Evolutionary conservation across 495 filamentous ascomycete species (phyloP).

Genomic region (Aspergillus affinis): DNA sequence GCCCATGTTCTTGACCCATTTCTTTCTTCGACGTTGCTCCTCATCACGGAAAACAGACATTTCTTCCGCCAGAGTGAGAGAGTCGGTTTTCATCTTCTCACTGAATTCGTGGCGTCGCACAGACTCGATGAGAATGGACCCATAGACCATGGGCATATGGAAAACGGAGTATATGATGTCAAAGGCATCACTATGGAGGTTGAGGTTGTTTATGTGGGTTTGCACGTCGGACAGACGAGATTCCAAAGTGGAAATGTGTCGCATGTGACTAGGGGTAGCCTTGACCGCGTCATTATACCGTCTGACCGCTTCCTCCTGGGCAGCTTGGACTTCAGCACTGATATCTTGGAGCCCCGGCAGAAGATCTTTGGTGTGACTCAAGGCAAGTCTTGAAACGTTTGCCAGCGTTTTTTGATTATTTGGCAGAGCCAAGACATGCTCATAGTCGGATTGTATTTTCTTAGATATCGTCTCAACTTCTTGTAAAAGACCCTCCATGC

Average conservation of each 20-base stretch:
- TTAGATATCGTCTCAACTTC: conserved; percentile 83
- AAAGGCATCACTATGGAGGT: conserved; percentile 69
- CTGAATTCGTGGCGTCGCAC: conserved; percentile 85
- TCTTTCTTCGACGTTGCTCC: conserved; percentile 81
- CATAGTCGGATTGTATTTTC: conserved; percentile 85
- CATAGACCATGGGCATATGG: conserved; percentile 83
- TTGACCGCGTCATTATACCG: conserved; percentile 59
- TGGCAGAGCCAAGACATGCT: conserved; percentile 69
- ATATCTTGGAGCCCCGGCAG: conserved; percentile 77
- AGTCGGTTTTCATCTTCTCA: conserved; percentile 83
- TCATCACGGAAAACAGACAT: conserved; percentile 88
- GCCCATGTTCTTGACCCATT: conserved; percentile 83
- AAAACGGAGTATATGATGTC: conserved; percentile 73
- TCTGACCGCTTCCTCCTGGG: conserved; percentile 65
- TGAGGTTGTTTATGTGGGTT: conserved; percentile 65
- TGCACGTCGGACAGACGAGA: conserved; percentile 68
- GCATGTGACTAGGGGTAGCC: conserved; percentile 69
- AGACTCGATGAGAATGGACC: conserved; percentile 81
- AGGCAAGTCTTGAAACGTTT: conserved; percentile 82
- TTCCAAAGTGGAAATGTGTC: conserved; percentile 74
- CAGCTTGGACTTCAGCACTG: conserved; percentile 70
- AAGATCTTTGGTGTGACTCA: conserved; percentile 80
- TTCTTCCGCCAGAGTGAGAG: conserved; percentile 82
- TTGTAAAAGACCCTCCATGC: conserved; percentile 61
- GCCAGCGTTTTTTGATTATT: conserved; percentile 69